phyloP scores from a whole-genome alignment of 768 basidiomycete genomes.

The Russula emetica region DNA sequence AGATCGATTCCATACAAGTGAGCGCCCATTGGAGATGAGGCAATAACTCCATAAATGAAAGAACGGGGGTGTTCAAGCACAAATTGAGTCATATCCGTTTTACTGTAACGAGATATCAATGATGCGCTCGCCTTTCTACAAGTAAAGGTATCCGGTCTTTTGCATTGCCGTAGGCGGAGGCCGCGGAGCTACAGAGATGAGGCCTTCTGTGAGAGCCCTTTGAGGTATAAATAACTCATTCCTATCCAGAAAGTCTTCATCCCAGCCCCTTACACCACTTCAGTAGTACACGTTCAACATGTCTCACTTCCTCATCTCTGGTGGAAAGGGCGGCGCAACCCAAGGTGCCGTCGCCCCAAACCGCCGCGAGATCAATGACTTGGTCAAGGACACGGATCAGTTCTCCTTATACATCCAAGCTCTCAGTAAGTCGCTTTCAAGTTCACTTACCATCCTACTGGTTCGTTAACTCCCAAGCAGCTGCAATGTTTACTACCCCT shows the following conservation, averaged over 20 bases:
- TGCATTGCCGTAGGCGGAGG: neutral
- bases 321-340: neutral
- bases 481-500: conserved; percentile 32
- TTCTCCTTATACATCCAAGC: conserved; percentile 52
- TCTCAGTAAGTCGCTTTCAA: conserved; percentile 37
- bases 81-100: neutral
- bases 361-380: conserved; percentile 18
- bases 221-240: neutral
- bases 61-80: neutral
- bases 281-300: neutral
- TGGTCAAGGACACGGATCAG: conserved; percentile 40
- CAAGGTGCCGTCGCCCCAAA: conserved; percentile 11
- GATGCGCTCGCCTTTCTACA: neutral
- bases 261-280: neutral
- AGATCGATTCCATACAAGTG: neutral
- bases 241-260: neutral
- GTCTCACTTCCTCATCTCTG: conserved; percentile 12
- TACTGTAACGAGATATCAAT: no score
- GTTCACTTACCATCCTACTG: neutral
- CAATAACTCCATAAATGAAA: neutral
- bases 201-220: neutral
- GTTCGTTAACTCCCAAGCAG: conserved; percentile 25
- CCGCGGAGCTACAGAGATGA: neutral
- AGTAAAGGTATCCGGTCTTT: neutral
- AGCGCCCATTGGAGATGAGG: neutral